phyloP scores from a whole-genome alignment of 352 stramenopile genomes.

The Phytophthora crassamura region DNA sequence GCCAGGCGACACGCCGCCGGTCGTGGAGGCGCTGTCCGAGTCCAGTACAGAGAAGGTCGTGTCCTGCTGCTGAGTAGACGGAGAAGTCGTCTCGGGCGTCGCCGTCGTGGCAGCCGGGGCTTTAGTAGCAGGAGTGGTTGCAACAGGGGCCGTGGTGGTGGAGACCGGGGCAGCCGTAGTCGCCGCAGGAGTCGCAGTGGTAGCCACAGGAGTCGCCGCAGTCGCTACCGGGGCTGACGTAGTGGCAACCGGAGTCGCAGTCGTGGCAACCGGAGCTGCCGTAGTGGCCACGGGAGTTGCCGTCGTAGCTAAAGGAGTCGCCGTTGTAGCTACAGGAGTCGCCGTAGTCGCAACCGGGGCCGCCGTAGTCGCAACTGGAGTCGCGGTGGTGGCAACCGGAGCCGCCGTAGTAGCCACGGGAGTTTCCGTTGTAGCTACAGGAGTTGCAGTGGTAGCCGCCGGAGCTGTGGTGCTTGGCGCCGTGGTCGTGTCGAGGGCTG shows the following conservation, averaged over 20 bases:
- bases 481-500: conserved; percentile 25
- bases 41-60: conserved; percentile 21
- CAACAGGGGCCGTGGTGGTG: conserved; percentile 24
- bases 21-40: conserved; percentile 17
- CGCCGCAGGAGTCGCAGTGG: conserved; percentile 1
- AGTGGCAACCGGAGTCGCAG: conserved; percentile 6
- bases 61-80: conserved; percentile 13
- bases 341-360: conserved; percentile 1
- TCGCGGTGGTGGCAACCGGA: conserved; percentile 1
- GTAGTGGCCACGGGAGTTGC: too few relatives aligned
- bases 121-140: conserved; percentile 5
- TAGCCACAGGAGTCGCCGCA: neutral
- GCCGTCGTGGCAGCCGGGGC: conserved; percentile 10
- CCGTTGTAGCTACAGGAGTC: conserved; percentile 3
- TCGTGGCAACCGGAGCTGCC: conserved; percentile 1
- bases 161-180: conserved; percentile 12
- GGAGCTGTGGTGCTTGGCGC: conserved; percentile 14
- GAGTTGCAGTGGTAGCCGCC: too few relatives aligned
- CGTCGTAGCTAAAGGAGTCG: too few relatives aligned
- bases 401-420: conserved; percentile 6
- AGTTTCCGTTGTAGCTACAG: conserved; percentile 1
- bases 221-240: neutral
- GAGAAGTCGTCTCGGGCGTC: conserved; percentile 10
- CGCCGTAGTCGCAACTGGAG: neutral
- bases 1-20: conserved; percentile 10